Conservation (phyloP, 129 eudicot genomes). For the Erigeron canadensis region DNA sequence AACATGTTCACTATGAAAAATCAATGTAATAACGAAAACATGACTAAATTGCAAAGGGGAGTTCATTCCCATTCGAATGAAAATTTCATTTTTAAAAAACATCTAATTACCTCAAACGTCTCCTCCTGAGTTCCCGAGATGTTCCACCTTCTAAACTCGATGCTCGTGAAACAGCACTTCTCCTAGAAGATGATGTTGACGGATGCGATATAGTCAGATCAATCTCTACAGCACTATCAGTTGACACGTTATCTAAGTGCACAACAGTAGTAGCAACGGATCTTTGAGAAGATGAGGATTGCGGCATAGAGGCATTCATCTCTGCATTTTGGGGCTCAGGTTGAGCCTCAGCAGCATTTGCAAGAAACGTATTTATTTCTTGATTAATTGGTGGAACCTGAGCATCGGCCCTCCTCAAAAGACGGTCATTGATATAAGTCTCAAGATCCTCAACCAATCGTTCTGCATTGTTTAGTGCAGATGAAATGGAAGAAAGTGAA, state of each 20-base stretch:
- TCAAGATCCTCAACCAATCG: slow-evolving; percentile 69
- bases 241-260: slow-evolving; percentile 36
- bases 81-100: slow-evolving; percentile 11
- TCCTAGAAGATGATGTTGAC: slow-evolving; percentile 44
- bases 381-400: slow-evolving; percentile 34
- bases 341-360: slow-evolving; percentile 28
- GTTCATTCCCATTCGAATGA: slow-evolving; percentile 19
- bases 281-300: slow-evolving; percentile 42
- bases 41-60: slow-evolving; percentile 20
- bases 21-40: slow-evolving; percentile 33
- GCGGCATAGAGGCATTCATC: slow-evolving; percentile 30
- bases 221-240: slow-evolving; percentile 30
- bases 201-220: slow-evolving; percentile 37
- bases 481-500: slow-evolving; percentile 72
- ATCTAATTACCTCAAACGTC: slow-evolving; percentile 41
- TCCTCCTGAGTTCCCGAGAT: slow-evolving; percentile 61
- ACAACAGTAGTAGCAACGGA: slow-evolving; percentile 36
- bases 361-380: slow-evolving; percentile 30
- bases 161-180: slow-evolving; percentile 38
- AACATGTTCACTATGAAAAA: slow-evolving; percentile 35
- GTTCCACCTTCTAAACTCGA: slow-evolving; percentile 49
- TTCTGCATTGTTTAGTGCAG: slow-evolving; percentile 64
- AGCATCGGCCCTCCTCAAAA: slow-evolving; percentile 35
- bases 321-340: slow-evolving; percentile 43
- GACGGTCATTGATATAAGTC: slow-evolving; percentile 49